A percentile compares a stretch with the other conserved stretches of the same genome.
Conservation (phyloP, 1,284 basidiomycete genomes). For the Moniliophthora roreri region DNA sequence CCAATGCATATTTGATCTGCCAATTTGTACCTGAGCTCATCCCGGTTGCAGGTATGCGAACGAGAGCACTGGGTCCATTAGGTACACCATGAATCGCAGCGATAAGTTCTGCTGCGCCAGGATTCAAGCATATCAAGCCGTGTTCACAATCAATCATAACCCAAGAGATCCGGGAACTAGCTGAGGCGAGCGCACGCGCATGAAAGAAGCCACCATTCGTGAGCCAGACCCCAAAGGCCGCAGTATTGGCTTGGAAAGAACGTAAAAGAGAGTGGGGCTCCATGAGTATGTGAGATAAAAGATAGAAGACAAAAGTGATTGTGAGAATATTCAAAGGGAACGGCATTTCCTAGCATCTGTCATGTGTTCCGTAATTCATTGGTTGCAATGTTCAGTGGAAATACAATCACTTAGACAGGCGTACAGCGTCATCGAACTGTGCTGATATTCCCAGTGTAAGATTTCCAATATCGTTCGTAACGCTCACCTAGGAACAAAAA, state of each 20-base stretch:
- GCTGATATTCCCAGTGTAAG: no score
- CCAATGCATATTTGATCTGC: conserved; percentile 70
- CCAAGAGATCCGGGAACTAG: conserved; percentile 59
- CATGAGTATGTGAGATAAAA: no score
- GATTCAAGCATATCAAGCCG: conserved; percentile 53
- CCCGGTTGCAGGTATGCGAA: conserved; percentile 63
- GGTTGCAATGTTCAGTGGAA: no score
- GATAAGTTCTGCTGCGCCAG: conserved; percentile 54
- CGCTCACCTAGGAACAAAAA: no score
- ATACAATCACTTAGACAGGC: no score
- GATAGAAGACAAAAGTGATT: no score
- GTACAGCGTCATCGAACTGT: no score
- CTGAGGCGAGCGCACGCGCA: conserved; percentile 53
- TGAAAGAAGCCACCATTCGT: conserved; percentile 55
- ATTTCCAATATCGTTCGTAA: no score
- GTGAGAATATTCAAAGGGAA: no score
- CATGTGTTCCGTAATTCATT: no score
- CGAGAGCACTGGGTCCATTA: conserved; percentile 48
- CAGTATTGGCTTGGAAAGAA: conserved; percentile 45
- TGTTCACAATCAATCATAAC: conserved; percentile 67
- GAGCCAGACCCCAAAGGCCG: conserved; percentile 75
- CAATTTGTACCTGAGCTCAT: conserved; percentile 51
- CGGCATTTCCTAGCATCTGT: no score
- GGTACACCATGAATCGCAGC: conserved; percentile 42
- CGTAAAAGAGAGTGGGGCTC: conserved; percentile 39